Conservation (phyloP, 768 basidiomycete species). For the Lentinula sp. region DNA sequence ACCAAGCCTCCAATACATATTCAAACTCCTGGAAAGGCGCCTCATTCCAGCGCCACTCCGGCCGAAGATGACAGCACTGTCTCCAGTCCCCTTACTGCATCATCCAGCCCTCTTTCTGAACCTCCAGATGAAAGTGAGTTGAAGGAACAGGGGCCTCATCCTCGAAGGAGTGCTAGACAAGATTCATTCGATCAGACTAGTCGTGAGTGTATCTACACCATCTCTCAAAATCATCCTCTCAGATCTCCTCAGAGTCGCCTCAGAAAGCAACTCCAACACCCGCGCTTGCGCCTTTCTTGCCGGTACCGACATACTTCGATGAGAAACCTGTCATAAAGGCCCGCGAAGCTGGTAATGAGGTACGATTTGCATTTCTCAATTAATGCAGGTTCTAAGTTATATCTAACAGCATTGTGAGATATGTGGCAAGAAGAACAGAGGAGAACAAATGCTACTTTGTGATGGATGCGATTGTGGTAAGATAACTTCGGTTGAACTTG, state of each 20-base stretch:
- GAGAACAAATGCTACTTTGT: slow-evolving; percentile 88
- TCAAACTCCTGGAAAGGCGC: slow-evolving; percentile 25
- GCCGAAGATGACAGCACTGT: slow-evolving; percentile 47
- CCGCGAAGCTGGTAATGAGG: slow-evolving; percentile 28
- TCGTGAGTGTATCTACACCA: slow-evolving; percentile 21
- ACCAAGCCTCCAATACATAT: neutral
- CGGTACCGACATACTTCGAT: slow-evolving; percentile 41
- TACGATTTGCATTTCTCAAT: slow-evolving; percentile 22
- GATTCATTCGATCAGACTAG: slow-evolving; percentile 44
- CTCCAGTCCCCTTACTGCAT: slow-evolving; percentile 69
- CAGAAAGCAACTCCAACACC: slow-evolving; percentile 25
- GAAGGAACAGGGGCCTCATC: slow-evolving; percentile 40
- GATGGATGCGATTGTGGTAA: slow-evolving; percentile 81
- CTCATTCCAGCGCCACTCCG: slow-evolving; percentile 32
- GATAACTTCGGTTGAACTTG: slow-evolving; percentile 3
- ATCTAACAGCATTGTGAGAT: slow-evolving; percentile 79
- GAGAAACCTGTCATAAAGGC: slow-evolving; percentile 15
- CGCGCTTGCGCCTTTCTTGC: neutral
- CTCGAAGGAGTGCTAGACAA: slow-evolving; percentile 48
- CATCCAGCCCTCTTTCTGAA: slow-evolving; percentile 75
- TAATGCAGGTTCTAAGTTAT: neutral
- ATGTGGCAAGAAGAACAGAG: slow-evolving; percentile 83
- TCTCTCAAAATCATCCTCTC: slow-evolving; percentile 5
- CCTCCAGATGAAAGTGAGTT: slow-evolving; percentile 71
- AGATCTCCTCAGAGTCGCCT: slow-evolving; percentile 22